These are phyloP conservation scores for Puccinia coronata DNA, from an alignment of 1,284 basidiomycete species.

Conservation along the genomic window DNA sequence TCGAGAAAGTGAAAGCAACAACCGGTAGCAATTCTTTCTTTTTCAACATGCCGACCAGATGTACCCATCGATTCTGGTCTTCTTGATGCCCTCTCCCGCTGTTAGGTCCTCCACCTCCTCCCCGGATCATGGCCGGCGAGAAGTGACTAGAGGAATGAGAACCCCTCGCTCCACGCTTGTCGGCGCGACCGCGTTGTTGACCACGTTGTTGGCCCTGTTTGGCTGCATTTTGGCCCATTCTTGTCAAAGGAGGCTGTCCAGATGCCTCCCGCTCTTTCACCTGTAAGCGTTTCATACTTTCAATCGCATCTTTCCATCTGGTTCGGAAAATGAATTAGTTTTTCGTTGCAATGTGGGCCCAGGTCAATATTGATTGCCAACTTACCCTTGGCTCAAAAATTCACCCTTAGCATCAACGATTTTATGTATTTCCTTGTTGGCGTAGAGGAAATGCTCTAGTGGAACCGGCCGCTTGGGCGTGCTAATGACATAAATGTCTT, in stretches of 20 bases:
- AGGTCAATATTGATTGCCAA: constrained; percentile 22
- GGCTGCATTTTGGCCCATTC: constrained; percentile 51
- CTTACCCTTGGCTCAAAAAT: constrained; percentile 74
- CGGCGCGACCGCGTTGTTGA: constrained; percentile 56
- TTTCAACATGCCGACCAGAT: constrained; percentile 80
- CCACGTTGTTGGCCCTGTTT: constrained; percentile 51
- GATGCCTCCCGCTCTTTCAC: constrained; percentile 61
- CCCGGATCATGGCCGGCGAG: constrained; percentile 62
- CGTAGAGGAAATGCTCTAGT: constrained; percentile 94
- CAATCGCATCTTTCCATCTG: constrained; percentile 84
- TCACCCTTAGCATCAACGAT: constrained; percentile 82
- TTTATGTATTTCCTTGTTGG: constrained; percentile 85
- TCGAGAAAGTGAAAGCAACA: constrained; percentile 96
- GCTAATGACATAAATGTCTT: constrained; percentile 98
- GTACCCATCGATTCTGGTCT: constrained; percentile 91
- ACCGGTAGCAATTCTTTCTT: constrained; percentile 87
- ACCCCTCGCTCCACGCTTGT: constrained; percentile 45
- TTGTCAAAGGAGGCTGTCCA: constrained; percentile 49
- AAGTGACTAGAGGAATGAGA: constrained; percentile 53
- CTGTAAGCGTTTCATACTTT: constrained; percentile 70
- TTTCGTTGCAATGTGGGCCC: background rate
- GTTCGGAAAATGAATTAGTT: constrained; percentile 28
- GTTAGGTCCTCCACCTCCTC: constrained; percentile 61
- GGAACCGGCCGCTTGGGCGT: constrained; percentile 95
- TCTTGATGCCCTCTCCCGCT: constrained; percentile 68